These are phyloP conservation scores for Acorus gramineus DNA, from an alignment of 106 monocot species.

Conservation along the genomic window DNA sequence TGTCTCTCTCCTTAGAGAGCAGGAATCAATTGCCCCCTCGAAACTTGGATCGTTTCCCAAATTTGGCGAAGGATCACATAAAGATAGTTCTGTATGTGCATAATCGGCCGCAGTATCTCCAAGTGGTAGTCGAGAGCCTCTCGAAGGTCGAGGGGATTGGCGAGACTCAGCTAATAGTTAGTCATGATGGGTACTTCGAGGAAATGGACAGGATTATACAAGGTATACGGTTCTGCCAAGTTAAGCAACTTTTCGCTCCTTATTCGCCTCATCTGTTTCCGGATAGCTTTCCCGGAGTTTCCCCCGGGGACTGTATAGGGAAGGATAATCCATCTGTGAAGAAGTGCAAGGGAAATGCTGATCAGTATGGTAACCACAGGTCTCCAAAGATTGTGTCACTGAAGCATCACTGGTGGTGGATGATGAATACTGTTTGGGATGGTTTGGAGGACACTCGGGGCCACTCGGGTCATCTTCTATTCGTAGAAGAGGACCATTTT, in stretches of 20 bases:
- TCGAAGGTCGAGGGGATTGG: slow-evolving; percentile 69
- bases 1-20: slow-evolving; percentile 46
- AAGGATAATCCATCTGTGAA: slow-evolving; percentile 45
- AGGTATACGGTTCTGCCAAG: slow-evolving; percentile 68
- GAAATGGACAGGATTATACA: slow-evolving; percentile 88
- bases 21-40: slow-evolving; percentile 55
- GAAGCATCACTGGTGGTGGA: slow-evolving; percentile 99
- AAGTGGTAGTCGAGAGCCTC: slow-evolving; percentile 57
- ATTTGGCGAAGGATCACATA: slow-evolving; percentile 51
- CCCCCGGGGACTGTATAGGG: slow-evolving; percentile 50
- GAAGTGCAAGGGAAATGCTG: slow-evolving; percentile 55
- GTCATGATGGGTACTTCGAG: slow-evolving; percentile 83
- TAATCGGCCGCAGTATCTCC: slow-evolving; percentile 86
- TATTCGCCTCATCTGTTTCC: slow-evolving; percentile 82
- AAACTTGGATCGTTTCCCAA: slow-evolving; percentile 59
- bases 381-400: slow-evolving; percentile 82
- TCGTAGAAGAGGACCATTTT: slow-evolving; percentile 97
- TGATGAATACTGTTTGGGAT: slow-evolving; percentile 99
- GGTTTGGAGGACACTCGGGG: slow-evolving; percentile 62
- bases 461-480: slow-evolving; percentile 60
- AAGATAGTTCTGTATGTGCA: slow-evolving; percentile 85
- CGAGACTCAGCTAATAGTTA: slow-evolving; percentile 84
- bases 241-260: slow-evolving; percentile 90
- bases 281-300: slow-evolving; percentile 65
- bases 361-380: slow-evolving; percentile 90